phyloP scores from a whole-genome alignment of 345 rosid genomes.

The Populus simonii region DNA sequence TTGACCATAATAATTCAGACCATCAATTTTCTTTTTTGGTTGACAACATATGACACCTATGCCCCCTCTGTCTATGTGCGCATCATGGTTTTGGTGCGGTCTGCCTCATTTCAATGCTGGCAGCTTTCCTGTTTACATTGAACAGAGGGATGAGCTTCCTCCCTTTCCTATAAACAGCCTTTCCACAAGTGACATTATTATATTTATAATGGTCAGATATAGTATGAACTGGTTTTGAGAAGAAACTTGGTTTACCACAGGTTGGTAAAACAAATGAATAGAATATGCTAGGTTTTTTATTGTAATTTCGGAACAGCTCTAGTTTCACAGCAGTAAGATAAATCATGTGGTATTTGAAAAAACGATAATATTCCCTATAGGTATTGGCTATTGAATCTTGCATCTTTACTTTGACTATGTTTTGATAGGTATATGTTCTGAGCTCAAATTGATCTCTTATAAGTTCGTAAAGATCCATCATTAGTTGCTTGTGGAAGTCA shows the following conservation, averaged over 20 bases:
- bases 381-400: neutral
- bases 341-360: neutral
- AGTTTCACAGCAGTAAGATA: neutral
- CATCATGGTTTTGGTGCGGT: neutral
- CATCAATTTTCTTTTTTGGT: neutral
- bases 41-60: neutral
- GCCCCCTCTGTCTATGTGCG: neutral
- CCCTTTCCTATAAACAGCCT: neutral
- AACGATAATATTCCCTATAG: neutral
- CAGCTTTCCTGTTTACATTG: neutral
- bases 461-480: neutral
- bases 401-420: no score
- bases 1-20: neutral
- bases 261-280: constrained; percentile 32
- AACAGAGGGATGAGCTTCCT: neutral
- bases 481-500: no score
- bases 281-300: neutral
- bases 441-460: neutral
- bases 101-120: neutral
- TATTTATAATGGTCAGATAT: neutral
- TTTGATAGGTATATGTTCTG: neutral
- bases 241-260: constrained; percentile 42
- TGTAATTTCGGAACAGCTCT: no score
- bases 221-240: neutral
- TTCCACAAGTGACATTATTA: neutral